phyloP scores from a whole-genome alignment of 2,329 filamentous ascomycete genomes.

The Decorospora gaudefroyi region DNA sequence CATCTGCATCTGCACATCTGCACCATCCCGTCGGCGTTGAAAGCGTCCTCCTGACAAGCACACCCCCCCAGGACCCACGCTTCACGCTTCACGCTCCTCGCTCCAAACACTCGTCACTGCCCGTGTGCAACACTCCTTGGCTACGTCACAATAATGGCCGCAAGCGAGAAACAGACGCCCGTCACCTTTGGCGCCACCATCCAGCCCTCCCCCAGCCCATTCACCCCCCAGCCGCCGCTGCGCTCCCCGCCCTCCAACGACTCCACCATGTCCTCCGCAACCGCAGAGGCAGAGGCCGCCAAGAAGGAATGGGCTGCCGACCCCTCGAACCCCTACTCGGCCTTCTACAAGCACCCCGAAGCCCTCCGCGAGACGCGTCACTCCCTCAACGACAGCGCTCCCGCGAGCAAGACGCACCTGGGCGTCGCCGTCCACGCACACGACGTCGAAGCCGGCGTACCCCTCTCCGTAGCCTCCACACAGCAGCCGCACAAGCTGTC shows the following conservation, averaged over 20 bases:
- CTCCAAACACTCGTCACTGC: slow-evolving; percentile 13
- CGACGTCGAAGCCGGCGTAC: slow-evolving; percentile 48
- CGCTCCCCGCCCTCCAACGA: slow-evolving; percentile 43
- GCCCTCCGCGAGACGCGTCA: slow-evolving; percentile 51
- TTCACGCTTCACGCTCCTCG: slow-evolving; percentile 4
- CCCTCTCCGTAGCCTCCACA: slow-evolving; percentile 47
- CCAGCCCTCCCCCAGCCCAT: slow-evolving; percentile 34
- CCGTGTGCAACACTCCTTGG: slow-evolving; percentile 13
- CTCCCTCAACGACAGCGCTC: slow-evolving; percentile 45
- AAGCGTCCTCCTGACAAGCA: slow-evolving; percentile 16
- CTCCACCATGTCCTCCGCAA: slow-evolving; percentile 40
- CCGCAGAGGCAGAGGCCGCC: slow-evolving; percentile 33
- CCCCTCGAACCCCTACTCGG: slow-evolving; percentile 50
- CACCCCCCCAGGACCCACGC: not conserved
- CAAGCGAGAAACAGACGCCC: slow-evolving; percentile 39
- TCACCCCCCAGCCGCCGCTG: slow-evolving; percentile 24
- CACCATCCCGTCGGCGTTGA: slow-evolving; percentile 14
- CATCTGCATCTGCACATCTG: slow-evolving; percentile 23
- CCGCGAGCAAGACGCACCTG: slow-evolving; percentile 41
- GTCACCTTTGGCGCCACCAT: slow-evolving; percentile 53
- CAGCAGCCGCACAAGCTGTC: slow-evolving; percentile 47
- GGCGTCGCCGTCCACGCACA: slow-evolving; percentile 43
- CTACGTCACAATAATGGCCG: slow-evolving; percentile 35
- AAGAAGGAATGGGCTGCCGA: slow-evolving; percentile 41
- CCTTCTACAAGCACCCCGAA: slow-evolving; percentile 56